A percentile compares a stretch with the other conserved stretches of the same genome.
These are phyloP conservation scores for Apocynum venetum DNA, from an alignment of 257 asterid genomes.

Conservation along the genomic window DNA sequence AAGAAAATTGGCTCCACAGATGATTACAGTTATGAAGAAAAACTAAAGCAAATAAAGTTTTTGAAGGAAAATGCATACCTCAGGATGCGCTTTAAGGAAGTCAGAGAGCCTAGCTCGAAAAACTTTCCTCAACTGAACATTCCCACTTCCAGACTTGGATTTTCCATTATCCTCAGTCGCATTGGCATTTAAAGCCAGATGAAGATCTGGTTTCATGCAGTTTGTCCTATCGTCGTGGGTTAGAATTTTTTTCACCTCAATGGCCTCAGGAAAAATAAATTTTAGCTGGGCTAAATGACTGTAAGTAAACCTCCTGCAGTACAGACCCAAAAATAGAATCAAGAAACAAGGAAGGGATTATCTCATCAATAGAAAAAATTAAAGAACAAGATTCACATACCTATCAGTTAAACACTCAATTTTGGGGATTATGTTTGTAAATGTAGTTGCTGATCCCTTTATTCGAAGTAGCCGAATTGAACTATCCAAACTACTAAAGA, in stretches of 20 bases:
- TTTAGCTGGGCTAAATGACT: slow-evolving; percentile 77
- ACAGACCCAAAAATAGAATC: neutral
- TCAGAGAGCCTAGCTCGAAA: slow-evolving; percentile 56
- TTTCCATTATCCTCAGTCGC: slow-evolving; percentile 32
- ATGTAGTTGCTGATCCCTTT: slow-evolving; percentile 49
- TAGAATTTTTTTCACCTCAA: slow-evolving; percentile 57
- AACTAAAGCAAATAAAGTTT: neutral
- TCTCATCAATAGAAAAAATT: neutral
- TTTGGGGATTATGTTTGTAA: slow-evolving; percentile 53
- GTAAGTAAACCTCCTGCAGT: slow-evolving; percentile 64
- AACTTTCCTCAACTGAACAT: slow-evolving; percentile 50
- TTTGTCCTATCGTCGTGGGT: slow-evolving; percentile 57
- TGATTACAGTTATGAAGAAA: neutral
- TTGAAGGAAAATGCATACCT: slow-evolving; percentile 38
- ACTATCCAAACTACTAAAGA: slow-evolving; percentile 69
- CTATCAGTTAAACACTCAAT: slow-evolving; percentile 67
- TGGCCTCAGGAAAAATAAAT: slow-evolving; percentile 75
- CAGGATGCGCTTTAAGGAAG: slow-evolving; percentile 61
- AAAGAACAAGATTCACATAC: slow-evolving; percentile 28
- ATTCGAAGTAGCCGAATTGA: slow-evolving; percentile 62
- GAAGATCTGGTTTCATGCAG: slow-evolving; percentile 73
- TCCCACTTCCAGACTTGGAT: slow-evolving; percentile 36
- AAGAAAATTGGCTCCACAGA: neutral
- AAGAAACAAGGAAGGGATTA: neutral
- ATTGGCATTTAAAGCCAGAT: slow-evolving; percentile 25